Evolutionary conservation across 163 green algal species (phyloP).

Genomic region (Prototheca cutis): DNA sequence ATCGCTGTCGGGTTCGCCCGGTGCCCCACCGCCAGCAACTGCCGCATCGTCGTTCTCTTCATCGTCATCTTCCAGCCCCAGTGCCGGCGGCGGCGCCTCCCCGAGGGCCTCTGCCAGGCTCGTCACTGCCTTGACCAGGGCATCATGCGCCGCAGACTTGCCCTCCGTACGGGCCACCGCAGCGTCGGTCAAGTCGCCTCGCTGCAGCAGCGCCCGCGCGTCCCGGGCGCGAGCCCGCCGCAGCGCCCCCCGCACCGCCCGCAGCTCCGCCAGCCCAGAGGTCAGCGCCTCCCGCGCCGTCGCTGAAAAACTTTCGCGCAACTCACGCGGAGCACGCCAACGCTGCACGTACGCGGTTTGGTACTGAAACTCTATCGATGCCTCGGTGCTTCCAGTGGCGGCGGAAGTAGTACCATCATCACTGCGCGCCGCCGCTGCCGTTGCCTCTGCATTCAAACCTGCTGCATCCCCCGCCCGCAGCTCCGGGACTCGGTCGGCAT

Average conservation of each 20-base stretch:
- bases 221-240: conserved; percentile 39
- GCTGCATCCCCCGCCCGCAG: too few relatives aligned
- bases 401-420: too few relatives aligned
- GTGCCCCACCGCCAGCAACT: too few relatives aligned
- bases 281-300: conserved; percentile 23
- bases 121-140: conserved; percentile 28
- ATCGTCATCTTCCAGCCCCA: conserved; percentile 12
- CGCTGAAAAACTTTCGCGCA: conserved; percentile 6
- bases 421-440: too few relatives aligned
- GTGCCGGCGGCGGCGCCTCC: conserved; percentile 36
- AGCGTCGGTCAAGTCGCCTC: conserved; percentile 63
- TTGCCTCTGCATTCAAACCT: conserved; percentile 3
- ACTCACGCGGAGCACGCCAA: conserved; percentile 2
- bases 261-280: conserved; percentile 26
- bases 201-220: conserved; percentile 34
- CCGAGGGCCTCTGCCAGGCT: conserved; percentile 42
- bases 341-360: too few relatives aligned
- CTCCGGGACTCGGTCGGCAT: too few relatives aligned
- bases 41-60: not conserved
- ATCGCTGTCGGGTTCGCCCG: too few relatives aligned
- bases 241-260: conserved; percentile 36
- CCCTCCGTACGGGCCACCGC: conserved; percentile 52
- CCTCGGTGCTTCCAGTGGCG: too few relatives aligned
- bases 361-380: too few relatives aligned
- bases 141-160: conserved; percentile 39